These are phyloP conservation scores for Hypsizygus ulmarius DNA, from an alignment of 1,284 basidiomycete species.

Conservation along the genomic window DNA sequence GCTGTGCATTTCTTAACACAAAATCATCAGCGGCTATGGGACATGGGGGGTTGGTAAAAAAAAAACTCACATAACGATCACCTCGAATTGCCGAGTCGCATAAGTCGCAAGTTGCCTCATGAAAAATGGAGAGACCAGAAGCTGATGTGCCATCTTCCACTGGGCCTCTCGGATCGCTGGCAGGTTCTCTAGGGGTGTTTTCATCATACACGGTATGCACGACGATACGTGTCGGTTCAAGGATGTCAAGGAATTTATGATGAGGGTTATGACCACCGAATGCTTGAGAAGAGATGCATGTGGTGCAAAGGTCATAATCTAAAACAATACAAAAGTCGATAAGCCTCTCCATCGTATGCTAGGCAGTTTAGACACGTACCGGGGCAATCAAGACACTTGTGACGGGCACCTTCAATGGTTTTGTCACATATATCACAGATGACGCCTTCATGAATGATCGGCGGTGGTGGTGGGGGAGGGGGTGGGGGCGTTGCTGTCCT, in stretches of 20 bases:
- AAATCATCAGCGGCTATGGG: background rate
- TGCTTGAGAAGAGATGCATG: slow-evolving; percentile 46
- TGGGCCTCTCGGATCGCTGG: slow-evolving; percentile 9
- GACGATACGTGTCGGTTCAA: slow-evolving; percentile 58
- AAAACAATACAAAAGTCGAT: background rate
- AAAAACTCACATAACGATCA: slow-evolving; percentile 58
- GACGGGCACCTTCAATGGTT: slow-evolving; percentile 58
- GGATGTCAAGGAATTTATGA: slow-evolving; percentile 70
- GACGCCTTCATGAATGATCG: slow-evolving; percentile 42
- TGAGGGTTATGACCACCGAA: slow-evolving; percentile 51
- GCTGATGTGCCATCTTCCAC: slow-evolving; percentile 8
- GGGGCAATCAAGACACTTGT: slow-evolving; percentile 74
- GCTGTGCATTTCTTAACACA: slow-evolving; percentile 59
- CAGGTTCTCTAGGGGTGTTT: slow-evolving; percentile 28
- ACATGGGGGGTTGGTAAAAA: slow-evolving; percentile 5
- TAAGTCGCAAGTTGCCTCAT: slow-evolving; percentile 68
- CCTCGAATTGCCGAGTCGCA: slow-evolving; percentile 72
- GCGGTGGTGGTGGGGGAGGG: slow-evolving; percentile 16
- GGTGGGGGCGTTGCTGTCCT: background rate
- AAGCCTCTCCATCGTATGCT: no score
- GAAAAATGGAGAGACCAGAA: slow-evolving; percentile 33
- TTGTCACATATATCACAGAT: slow-evolving; percentile 57
- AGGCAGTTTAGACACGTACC: slow-evolving; percentile 35
- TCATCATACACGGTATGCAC: slow-evolving; percentile 57
- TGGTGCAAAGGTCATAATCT: slow-evolving; percentile 73